Percentiles rank a stretch among this genome's conserved stretches.
These are phyloP conservation scores for Garcia nutans DNA, from an alignment of 345 rosid species.

Conservation along the genomic window DNA sequence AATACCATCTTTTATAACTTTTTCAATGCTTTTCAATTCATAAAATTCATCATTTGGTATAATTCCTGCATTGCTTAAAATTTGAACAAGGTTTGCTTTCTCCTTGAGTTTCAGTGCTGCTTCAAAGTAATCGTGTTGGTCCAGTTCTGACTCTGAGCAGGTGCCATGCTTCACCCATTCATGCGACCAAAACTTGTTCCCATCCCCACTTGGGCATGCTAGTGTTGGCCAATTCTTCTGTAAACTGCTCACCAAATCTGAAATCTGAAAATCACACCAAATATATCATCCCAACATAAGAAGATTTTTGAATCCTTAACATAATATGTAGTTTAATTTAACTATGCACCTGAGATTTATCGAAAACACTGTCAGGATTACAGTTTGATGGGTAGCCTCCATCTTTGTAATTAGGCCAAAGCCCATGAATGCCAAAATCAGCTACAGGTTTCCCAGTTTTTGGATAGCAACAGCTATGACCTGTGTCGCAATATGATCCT, in stretches of 20 bases:
- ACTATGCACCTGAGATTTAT: slow-evolving; percentile 51
- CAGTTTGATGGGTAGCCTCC: slow-evolving; percentile 73
- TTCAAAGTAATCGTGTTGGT: slow-evolving; percentile 67
- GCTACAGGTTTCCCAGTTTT: slow-evolving; percentile 73
- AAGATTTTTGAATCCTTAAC: no score
- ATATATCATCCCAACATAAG: no score
- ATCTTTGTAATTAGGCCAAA: slow-evolving; percentile 80
- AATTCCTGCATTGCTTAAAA: slow-evolving; percentile 51
- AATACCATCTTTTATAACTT: slow-evolving; percentile 44
- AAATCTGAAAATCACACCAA: slow-evolving; percentile 37
- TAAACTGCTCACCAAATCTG: slow-evolving; percentile 47
- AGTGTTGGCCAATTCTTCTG: slow-evolving; percentile 66
- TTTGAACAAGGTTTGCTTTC: slow-evolving; percentile 53
- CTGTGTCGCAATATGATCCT: slow-evolving; percentile 76
- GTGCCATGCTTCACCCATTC: slow-evolving; percentile 91
- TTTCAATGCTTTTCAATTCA: slow-evolving; percentile 31
- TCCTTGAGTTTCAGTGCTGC: slow-evolving; percentile 52
- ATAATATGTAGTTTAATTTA: no score
- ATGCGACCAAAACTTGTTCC: slow-evolving; percentile 66
- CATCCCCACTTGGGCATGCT: slow-evolving; percentile 68
- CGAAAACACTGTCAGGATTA: slow-evolving; percentile 46
- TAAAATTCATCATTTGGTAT: slow-evolving; percentile 61
- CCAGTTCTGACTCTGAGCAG: slow-evolving; percentile 66
- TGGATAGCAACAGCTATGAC: slow-evolving; percentile 72
- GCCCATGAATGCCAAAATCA: slow-evolving; percentile 86